Evolutionary conservation across 202 grass and related monocot species (phyloP).

Genomic region (Eragrostis tef): DNA sequence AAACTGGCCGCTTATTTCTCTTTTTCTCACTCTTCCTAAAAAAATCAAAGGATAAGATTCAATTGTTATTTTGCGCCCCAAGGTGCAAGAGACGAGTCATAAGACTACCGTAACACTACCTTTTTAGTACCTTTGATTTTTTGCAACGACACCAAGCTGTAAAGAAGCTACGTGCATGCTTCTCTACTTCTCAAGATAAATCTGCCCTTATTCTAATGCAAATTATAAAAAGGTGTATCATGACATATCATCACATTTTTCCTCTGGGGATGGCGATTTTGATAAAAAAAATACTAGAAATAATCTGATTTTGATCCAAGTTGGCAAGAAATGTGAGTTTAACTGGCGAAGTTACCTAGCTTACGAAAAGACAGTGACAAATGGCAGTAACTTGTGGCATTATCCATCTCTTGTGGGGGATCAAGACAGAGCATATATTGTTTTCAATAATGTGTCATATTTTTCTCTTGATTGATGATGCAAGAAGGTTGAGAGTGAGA

Average conservation of each 20-base stretch:
- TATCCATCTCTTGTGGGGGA: conserved; percentile 1
- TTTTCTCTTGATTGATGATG: conserved; percentile 50
- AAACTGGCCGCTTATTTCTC: too few species aligned
- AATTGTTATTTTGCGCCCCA: too few species aligned
- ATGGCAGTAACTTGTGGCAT: conserved; percentile 21
- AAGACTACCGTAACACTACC: too few species aligned
- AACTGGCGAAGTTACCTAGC: neutral
- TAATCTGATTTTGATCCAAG: neutral
- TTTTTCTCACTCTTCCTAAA: too few species aligned
- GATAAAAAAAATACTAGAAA: neutral
- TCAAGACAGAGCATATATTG: neutral
- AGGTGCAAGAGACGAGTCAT: too few species aligned
- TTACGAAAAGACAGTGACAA: neutral
- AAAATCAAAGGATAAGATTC: too few species aligned
- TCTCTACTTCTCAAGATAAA: conserved; percentile 19
- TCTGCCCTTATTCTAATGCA: neutral
- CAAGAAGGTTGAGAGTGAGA: conserved; percentile 56
- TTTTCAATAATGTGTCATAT: conserved; percentile 36
- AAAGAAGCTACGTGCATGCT: neutral
- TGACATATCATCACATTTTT: neutral
- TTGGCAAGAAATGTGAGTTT: neutral
- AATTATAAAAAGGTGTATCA: neutral
- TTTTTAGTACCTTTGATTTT: neutral
- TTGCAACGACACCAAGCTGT: neutral
- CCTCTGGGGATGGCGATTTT: neutral